Conservation (phyloP, 768 basidiomycete genomes). For the Boletus patriciae region DNA sequence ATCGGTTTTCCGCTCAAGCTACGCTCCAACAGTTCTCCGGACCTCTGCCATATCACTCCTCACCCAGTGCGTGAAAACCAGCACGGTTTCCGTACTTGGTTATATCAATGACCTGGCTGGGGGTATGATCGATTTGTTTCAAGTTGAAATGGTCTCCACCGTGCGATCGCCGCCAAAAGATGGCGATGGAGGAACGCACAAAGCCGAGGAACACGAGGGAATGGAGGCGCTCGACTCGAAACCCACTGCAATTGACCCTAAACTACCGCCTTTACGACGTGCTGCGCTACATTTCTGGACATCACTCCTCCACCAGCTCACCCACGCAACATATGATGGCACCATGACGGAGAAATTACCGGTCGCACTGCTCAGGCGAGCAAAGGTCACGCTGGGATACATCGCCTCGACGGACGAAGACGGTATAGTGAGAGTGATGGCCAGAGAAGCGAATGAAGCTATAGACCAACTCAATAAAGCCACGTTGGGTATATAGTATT, state of each 20-base stretch:
- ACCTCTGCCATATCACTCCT: constrained; percentile 69
- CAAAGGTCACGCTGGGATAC: constrained; percentile 65
- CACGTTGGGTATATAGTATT: constrained; percentile 33
- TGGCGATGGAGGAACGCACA: constrained; percentile 9
- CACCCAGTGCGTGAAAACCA: constrained; percentile 67
- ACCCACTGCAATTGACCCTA: constrained; percentile 57
- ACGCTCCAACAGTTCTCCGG: constrained; percentile 73
- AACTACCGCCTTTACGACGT: constrained; percentile 78
- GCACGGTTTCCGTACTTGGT: constrained; percentile 57
- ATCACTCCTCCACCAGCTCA: constrained; percentile 61
- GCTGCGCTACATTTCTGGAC: constrained; percentile 84
- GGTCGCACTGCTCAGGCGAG: constrained; percentile 44
- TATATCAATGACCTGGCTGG: constrained; percentile 62
- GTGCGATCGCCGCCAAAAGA: constrained; percentile 16
- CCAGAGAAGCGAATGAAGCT: constrained; percentile 62
- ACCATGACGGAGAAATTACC: constrained; percentile 19
- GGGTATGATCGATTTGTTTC: constrained; percentile 76
- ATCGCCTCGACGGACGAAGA: constrained; percentile 73
- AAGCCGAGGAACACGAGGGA: constrained; percentile 9
- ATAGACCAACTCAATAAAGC: constrained; percentile 52
- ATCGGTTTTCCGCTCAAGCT: constrained; percentile 52
- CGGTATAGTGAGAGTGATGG: constrained; percentile 68
- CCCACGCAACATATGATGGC: constrained; percentile 49
- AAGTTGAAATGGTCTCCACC: constrained; percentile 50
- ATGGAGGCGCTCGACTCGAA: constrained; percentile 46